Percentiles rank a stretch among this genome's conserved stretches.
Conservation (phyloP, 768 basidiomycete genomes). For the Russula compacta region DNA sequence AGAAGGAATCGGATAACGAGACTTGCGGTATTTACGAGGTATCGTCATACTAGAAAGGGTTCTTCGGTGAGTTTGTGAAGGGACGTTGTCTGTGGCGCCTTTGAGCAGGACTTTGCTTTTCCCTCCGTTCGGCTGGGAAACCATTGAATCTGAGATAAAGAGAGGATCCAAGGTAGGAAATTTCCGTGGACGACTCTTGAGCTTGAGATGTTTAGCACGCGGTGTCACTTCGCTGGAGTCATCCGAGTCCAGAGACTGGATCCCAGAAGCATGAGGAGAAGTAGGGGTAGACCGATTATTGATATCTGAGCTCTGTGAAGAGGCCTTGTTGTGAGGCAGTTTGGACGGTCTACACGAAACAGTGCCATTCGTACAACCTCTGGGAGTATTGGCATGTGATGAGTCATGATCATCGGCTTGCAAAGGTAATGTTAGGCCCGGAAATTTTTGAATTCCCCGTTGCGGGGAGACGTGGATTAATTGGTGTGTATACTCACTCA, state of each 20-base stretch:
- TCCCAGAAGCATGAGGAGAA: not conserved
- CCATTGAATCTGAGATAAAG: not conserved
- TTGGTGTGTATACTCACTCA: not conserved
- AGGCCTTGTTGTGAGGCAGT: not conserved
- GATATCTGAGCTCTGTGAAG: not conserved
- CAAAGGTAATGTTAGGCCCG: not conserved
- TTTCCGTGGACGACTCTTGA: not conserved
- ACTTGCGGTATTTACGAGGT: constrained; percentile 4
- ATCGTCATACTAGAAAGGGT: not conserved
- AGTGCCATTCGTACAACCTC: not conserved
- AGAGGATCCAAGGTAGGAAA: constrained; percentile 4
- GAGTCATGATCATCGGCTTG: not conserved
- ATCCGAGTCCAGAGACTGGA: not conserved
- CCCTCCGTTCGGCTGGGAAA: not conserved
- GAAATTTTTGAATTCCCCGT: not conserved
- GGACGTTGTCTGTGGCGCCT: not conserved
- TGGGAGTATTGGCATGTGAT: not conserved
- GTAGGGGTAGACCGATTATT: not conserved
- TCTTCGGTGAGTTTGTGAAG: not conserved
- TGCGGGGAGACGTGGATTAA: not conserved
- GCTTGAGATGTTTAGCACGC: constrained; percentile 2
- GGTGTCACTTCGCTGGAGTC: constrained; percentile 8
- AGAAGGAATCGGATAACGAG: constrained; percentile 13
- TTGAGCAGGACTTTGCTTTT: not conserved
- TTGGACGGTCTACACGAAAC: not conserved